phyloP scores from a whole-genome alignment of 306 rosid species.

The Vigna radiata region DNA sequence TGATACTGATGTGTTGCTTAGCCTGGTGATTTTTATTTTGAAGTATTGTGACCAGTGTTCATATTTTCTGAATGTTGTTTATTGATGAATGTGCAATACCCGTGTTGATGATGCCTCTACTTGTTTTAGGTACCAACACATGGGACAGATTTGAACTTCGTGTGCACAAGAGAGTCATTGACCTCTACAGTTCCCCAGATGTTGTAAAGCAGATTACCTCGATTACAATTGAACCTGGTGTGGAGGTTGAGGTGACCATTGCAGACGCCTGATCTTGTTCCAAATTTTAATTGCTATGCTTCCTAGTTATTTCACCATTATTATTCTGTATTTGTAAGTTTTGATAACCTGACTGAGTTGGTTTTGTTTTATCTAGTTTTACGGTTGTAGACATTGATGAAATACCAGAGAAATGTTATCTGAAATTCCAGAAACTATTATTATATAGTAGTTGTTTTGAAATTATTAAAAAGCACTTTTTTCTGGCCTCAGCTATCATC shows the following conservation, averaged over 20 bases:
- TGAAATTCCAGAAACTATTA: neutral
- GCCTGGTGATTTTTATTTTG: neutral
- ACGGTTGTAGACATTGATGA: constrained; percentile 27
- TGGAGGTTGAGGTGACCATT: constrained; percentile 89
- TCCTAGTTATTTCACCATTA: neutral
- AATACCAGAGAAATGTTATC: constrained; percentile 34
- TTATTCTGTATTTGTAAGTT: constrained; percentile 2
- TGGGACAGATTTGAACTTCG: constrained; percentile 92
- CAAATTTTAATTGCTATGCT: neutral
- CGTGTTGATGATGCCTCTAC: neutral
- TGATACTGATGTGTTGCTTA: neutral
- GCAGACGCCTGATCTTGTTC: constrained; percentile 59
- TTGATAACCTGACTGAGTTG: constrained; percentile 29
- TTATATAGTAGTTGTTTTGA: constrained; percentile 4
- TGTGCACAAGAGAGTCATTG: constrained; percentile 92
- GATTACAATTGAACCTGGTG: constrained; percentile 92
- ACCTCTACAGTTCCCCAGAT: constrained; percentile 89
- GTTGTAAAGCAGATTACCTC: constrained; percentile 95
- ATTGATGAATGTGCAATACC: neutral
- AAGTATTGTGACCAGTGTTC: neutral
- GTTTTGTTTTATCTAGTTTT: constrained; percentile 17
- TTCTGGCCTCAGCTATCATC: neutral
- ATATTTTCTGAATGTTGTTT: neutral
- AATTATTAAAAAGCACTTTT: neutral
- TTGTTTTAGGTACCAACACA: constrained; percentile 79